Evolutionary conservation across 2,329 filamentous ascomycete species (phyloP).

Genomic region (Fusarium sp.): DNA sequence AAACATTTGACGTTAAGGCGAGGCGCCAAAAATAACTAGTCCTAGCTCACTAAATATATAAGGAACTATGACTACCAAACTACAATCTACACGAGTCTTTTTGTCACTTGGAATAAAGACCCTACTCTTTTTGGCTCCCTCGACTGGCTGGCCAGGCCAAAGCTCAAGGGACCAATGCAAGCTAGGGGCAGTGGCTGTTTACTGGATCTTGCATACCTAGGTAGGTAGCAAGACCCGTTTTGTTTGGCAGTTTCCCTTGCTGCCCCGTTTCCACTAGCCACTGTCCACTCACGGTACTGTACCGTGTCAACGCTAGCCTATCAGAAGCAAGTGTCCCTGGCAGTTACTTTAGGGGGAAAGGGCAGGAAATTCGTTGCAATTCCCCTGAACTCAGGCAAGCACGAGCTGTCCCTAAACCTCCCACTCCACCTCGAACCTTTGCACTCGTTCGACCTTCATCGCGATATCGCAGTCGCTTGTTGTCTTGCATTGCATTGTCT

Average conservation of each 20-base stretch:
- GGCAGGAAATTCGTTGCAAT: constrained; percentile 47
- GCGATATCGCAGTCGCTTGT: constrained; percentile 38
- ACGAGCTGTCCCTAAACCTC: constrained; percentile 42
- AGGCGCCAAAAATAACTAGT: background rate
- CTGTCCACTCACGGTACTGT: constrained; percentile 40
- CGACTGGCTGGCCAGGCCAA: constrained; percentile 36
- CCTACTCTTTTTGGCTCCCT: background rate
- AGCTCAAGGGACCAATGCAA: constrained; percentile 33
- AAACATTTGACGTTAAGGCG: background rate
- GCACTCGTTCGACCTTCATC: constrained; percentile 43
- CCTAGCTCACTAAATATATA: background rate
- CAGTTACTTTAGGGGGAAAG: constrained; percentile 41
- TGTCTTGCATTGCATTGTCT: constrained; percentile 29
- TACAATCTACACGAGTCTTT: no score
- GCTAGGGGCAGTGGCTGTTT: constrained; percentile 20
- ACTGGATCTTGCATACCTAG: constrained; percentile 25
- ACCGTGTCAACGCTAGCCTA: constrained; percentile 43
- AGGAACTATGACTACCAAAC: no score
- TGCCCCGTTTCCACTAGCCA: constrained; percentile 44
- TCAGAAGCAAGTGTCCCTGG: constrained; percentile 42
- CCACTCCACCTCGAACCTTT: constrained; percentile 40
- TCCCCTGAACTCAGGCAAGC: constrained; percentile 48
- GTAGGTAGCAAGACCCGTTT: constrained; percentile 23
- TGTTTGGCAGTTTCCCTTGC: constrained; percentile 39
- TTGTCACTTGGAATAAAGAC: background rate